Percentiles rank a stretch among this genome's conserved stretches.
phyloP scores from a whole-genome alignment of 23 red algal genomes.

The Gracilaria vermiculophylla region DNA sequence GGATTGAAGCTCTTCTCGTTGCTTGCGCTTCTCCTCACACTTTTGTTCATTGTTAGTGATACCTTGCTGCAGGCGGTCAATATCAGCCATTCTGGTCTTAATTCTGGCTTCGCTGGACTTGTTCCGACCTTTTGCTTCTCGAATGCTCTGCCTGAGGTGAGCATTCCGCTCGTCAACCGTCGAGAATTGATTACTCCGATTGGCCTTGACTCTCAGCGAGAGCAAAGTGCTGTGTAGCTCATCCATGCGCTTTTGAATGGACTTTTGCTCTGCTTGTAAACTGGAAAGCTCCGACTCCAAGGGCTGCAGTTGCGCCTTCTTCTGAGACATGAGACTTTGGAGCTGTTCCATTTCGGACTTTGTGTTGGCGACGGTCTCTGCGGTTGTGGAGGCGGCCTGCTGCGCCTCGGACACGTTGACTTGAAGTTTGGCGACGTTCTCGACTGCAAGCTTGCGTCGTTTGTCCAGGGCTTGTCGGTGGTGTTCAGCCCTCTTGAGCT shows the following conservation, averaged over 20 bases:
- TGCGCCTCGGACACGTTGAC: slow-evolving; percentile 64
- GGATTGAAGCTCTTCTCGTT: slow-evolving; percentile 31
- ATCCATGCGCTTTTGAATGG: not conserved
- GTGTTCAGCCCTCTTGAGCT: slow-evolving; percentile 32
- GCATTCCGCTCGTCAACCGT: slow-evolving; percentile 39
- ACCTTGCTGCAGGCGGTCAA: slow-evolving; percentile 48
- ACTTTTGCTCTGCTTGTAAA: slow-evolving; percentile 21
- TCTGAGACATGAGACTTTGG: slow-evolving; percentile 18
- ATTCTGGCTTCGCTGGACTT: not conserved
- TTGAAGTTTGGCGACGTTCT: slow-evolving; percentile 50
- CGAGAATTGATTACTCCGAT: slow-evolving; percentile 63
- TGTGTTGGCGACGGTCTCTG: slow-evolving; percentile 20
- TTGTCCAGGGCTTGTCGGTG: slow-evolving; percentile 35
- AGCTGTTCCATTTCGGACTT: slow-evolving; percentile 63
- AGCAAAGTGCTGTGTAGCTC: slow-evolving; percentile 6
- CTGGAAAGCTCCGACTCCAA: slow-evolving; percentile 38
- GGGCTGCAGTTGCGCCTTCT: slow-evolving; percentile 58
- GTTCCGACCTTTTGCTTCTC: slow-evolving; percentile 2
- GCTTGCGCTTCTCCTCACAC: not conserved
- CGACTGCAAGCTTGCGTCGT: slow-evolving; percentile 38
- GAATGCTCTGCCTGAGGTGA: slow-evolving; percentile 35
- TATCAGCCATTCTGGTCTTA: slow-evolving; percentile 28
- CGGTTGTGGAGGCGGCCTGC: slow-evolving; percentile 15
- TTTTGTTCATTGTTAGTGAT: slow-evolving; percentile 51
- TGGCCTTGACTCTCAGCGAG: slow-evolving; percentile 53